Evolutionary conservation across 2,329 filamentous ascomycete genomes (phyloP), one percentile per base, ranked within the genome.

Genomic region (Fusarium xyrophilum): DNA sequence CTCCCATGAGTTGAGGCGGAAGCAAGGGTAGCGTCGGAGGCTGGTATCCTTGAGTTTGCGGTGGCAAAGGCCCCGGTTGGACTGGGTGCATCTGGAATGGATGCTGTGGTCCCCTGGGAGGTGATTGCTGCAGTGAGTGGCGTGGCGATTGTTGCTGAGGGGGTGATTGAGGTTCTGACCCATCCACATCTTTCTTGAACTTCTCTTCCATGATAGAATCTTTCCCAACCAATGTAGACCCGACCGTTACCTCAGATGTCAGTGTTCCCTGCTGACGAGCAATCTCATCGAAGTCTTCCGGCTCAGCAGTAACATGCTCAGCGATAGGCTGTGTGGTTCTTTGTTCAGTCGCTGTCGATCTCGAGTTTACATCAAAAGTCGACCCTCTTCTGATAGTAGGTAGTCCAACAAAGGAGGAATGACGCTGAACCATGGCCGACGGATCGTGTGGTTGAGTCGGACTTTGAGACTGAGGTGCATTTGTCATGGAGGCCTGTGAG

Each of bases 351-450:
- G 75, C 74, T 42, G 75, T 75, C 32, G 76, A 75, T 57, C 72
- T 76, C 33, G 75, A 68, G 25, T 69, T 75, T 21, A 84, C 68
- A 21, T 83, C 84, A 74, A 89, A 86, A 6, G 85, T 86, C 19
- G 87, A 89, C 17, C 82, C 83, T 33, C 86, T 82, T 46, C 86
- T 82, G 60, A 89, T 88, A 3, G 85, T 86, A 6, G 88, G 87
- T 38, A 90, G 75, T 2, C 85, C 85, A 25, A 84, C 78, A 65
- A 89, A 89, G 2, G 85, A 87, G 3, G 83, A 79, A 14, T 81
- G 77, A 33, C 83, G 80, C 39, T 80, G 76, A 36, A 81, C 78
- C n/a, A 69, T 69, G 47, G 74, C 72, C 19, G 73, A 59, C 14
- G 60, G 57, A 32, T 54, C 58, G 27, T 69, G 69, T 21, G n/a